Percentiles rank a stretch among this genome's conserved stretches.
Conservation (phyloP, 2,329 filamentous ascomycete genomes). For the Leptographium radiaticola region DNA sequence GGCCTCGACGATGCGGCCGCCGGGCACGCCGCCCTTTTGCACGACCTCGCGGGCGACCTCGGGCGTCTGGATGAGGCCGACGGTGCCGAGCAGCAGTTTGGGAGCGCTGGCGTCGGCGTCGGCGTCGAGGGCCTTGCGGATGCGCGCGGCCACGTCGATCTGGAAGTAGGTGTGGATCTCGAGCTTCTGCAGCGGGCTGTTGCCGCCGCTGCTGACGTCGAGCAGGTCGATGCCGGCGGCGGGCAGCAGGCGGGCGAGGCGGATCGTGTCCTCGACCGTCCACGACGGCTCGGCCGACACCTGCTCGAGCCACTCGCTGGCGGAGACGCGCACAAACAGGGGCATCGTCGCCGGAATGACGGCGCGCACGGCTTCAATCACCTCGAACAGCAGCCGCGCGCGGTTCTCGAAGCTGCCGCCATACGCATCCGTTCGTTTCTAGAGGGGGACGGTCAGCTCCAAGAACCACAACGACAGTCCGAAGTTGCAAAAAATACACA, state of each 20-base stretch:
- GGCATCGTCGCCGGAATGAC: constrained; percentile 41
- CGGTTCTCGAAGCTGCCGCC: constrained; percentile 55
- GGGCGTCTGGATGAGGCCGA: constrained; percentile 60
- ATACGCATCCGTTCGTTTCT: constrained; percentile 49
- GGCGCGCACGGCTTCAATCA: constrained; percentile 35
- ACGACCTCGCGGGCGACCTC: constrained; percentile 49
- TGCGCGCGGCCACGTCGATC: constrained; percentile 54
- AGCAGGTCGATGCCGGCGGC: constrained; percentile 66
- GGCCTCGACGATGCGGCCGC: constrained; percentile 29
- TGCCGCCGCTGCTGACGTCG: constrained; percentile 69
- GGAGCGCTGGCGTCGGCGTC: constrained; percentile 24
- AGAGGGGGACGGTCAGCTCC: not conserved
- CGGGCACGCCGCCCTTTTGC: constrained; percentile 27
- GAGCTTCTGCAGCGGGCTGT: constrained; percentile 49
- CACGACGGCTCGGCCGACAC: constrained; percentile 35
- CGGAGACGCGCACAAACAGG: constrained; percentile 46
- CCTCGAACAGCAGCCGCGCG: constrained; percentile 44
- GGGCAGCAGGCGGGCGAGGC: constrained; percentile 57
- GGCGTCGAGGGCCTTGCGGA: constrained; percentile 52
- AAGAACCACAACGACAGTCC: no score
- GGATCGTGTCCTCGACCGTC: constrained; percentile 55
- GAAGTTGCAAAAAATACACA: constrained; percentile 14
- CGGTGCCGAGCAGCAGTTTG: constrained; percentile 53
- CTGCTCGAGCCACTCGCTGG: constrained; percentile 48
- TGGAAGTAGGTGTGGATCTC: constrained; percentile 55